These are phyloP conservation scores for Calycina herbarum DNA, from an alignment of 2,329 filamentous ascomycete genomes.

Conservation along the genomic window DNA sequence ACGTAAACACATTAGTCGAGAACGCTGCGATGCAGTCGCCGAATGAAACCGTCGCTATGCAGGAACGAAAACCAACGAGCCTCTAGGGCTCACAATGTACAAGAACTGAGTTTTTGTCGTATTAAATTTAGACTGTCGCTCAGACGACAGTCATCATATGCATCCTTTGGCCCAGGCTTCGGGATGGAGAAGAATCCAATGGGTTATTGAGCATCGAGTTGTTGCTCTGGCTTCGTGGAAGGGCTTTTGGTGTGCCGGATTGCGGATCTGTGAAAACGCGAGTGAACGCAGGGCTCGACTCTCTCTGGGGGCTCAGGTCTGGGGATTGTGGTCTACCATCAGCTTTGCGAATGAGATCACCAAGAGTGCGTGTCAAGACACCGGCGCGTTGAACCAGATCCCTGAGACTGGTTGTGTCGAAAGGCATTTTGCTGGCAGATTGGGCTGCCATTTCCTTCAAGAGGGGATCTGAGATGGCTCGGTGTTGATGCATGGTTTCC, in stretches of 20 bases:
- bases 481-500: conserved; percentile 60
- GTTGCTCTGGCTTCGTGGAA: conserved; percentile 54
- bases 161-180: conserved; percentile 53
- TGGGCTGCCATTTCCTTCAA: conserved; percentile 32
- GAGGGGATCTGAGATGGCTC: conserved; percentile 45
- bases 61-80: conserved; percentile 37
- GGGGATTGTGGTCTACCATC: conserved; percentile 60
- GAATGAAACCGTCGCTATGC: conserved; percentile 43
- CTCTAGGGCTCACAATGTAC: conserved; percentile 29
- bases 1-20: conserved; percentile 25
- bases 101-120: conserved; percentile 26
- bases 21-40: conserved; percentile 27
- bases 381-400: conserved; percentile 64
- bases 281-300: conserved; percentile 67
- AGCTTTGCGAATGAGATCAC: conserved; percentile 58
- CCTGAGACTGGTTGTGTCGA: conserved; percentile 68
- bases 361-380: conserved; percentile 58
- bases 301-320: conserved; percentile 48
- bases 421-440: conserved; percentile 55
- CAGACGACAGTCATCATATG: conserved; percentile 64
- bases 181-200: conserved; percentile 53
- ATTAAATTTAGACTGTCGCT: conserved; percentile 18
- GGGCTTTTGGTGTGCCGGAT: conserved; percentile 53
- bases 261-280: conserved; percentile 64
- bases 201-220: conserved; percentile 53